These are phyloP conservation scores for Agaricus subrufescens DNA, from an alignment of 768 basidiomycete species.

Conservation along the genomic window DNA sequence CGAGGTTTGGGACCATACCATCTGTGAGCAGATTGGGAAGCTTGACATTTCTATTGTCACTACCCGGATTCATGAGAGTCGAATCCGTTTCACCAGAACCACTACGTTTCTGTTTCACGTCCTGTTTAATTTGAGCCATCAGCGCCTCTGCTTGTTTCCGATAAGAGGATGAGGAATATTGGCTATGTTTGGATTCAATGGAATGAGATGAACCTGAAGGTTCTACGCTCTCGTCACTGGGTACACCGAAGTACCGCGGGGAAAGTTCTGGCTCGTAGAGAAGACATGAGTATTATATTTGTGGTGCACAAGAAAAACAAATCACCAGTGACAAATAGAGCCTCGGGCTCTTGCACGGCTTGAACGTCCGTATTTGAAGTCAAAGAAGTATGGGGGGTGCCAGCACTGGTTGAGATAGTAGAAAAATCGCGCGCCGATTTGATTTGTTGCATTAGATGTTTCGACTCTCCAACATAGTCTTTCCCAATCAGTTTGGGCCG, in stretches of 20 bases:
- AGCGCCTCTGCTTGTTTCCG: conserved; percentile 72
- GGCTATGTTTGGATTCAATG: conserved; percentile 26
- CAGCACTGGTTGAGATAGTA: conserved; percentile 61
- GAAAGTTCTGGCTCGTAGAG: conserved; percentile 19
- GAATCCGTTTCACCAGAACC: conserved; percentile 64
- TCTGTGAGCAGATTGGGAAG: conserved; percentile 10
- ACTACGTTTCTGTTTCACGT: conserved; percentile 71
- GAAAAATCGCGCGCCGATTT: conserved; percentile 75
- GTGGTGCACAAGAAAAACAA: background rate
- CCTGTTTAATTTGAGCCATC: conserved; percentile 83
- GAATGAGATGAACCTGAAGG: conserved; percentile 25
- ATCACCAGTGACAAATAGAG: background rate
- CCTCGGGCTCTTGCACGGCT: conserved; percentile 9
- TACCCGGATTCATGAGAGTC: conserved; percentile 35
- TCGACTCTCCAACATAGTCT: conserved; percentile 78
- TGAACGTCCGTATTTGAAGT: conserved; percentile 7
- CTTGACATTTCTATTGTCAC: conserved; percentile 20
- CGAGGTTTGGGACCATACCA: conserved; percentile 8
- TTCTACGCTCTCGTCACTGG: conserved; percentile 21
- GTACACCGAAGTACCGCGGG: conserved; percentile 28
- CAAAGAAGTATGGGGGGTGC: conserved; percentile 28
- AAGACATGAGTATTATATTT: background rate
- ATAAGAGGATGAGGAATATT: conserved; percentile 63
- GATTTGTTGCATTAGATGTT: conserved; percentile 75
- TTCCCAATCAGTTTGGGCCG: conserved; percentile 45